Evolutionary conservation across 441 rosid genomes (phyloP).

Genomic region (Eutrema salsugineum): DNA sequence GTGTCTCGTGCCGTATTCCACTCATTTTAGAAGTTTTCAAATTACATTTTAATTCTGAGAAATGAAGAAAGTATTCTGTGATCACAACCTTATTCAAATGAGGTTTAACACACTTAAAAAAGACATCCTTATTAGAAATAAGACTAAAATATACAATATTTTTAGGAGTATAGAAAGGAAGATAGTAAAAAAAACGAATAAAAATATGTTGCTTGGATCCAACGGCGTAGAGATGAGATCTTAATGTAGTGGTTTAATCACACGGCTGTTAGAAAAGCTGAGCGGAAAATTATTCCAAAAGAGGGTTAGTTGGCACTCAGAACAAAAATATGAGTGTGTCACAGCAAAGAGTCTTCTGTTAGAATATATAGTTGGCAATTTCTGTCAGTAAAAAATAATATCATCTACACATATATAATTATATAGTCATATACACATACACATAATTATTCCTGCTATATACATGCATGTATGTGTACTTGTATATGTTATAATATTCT

Average conservation of each 20-base stretch:
- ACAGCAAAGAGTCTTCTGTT: conserved; percentile 68
- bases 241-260: conserved; percentile 26
- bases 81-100: not conserved
- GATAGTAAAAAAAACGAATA: not conserved
- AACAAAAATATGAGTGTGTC: conserved; percentile 57
- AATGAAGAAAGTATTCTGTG: not conserved
- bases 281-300: conserved; percentile 31
- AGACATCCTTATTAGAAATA: not conserved
- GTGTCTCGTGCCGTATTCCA: conserved; percentile 8
- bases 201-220: conserved; percentile 23
- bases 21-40: not conserved
- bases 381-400: conserved; percentile 51
- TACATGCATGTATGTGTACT: conserved; percentile 27
- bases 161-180: not conserved
- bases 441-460: not conserved
- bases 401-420: conserved; percentile 8
- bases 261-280: conserved; percentile 32
- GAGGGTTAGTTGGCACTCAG: conserved; percentile 62
- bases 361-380: conserved; percentile 66
- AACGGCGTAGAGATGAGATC: conserved; percentile 32
- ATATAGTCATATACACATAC: not conserved
- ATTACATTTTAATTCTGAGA: not conserved
- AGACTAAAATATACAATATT: not conserved
- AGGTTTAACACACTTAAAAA: not conserved
- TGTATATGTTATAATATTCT: conserved; percentile 24